phyloP scores from a whole-genome alignment of 2,329 filamentous ascomycete species.

The Trichoderma hamatum region DNA sequence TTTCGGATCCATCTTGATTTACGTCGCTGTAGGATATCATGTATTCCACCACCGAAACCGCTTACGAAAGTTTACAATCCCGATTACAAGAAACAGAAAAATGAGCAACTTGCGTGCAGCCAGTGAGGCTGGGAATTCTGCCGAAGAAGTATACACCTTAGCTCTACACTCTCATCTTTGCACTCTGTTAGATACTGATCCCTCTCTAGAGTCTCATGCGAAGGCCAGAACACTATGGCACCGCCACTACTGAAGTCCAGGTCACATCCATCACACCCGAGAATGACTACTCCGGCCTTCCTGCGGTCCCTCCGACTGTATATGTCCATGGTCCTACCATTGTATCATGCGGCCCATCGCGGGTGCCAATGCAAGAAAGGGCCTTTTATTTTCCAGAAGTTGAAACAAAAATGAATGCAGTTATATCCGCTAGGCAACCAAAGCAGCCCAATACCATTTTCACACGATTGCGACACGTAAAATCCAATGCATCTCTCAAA shows the following conservation, averaged over 20 bases:
- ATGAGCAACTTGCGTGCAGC: conserved; percentile 33
- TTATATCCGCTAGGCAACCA: conserved; percentile 33
- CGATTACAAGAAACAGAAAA: conserved; percentile 32
- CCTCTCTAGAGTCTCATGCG: conserved; percentile 34
- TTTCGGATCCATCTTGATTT: conserved; percentile 56
- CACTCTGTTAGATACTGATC: conserved; percentile 29
- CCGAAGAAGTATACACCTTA: conserved; percentile 38
- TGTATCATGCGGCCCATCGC: conserved; percentile 31
- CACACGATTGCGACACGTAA: conserved; percentile 33
- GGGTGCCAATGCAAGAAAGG: conserved; percentile 31
- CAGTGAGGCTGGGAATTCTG: conserved; percentile 39
- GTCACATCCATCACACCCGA: conserved; percentile 42
- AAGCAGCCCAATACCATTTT: conserved; percentile 29
- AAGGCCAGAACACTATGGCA: conserved; percentile 47
- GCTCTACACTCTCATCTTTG: background rate
- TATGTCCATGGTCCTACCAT: background rate
- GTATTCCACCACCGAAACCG: conserved; percentile 63
- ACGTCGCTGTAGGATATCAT: conserved; percentile 59
- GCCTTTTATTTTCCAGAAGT: conserved; percentile 14
- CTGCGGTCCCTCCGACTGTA: conserved; percentile 29
- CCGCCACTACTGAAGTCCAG: conserved; percentile 54
- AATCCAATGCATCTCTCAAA: conserved; percentile 38
- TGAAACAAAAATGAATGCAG: conserved; percentile 33
- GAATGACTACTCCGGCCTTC: conserved; percentile 13
- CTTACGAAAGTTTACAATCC: conserved; percentile 49